Percentiles rank a stretch among this genome's conserved stretches.
phyloP scores from a whole-genome alignment of 371 early-diverging fungal species.

The Nematocida parisii region DNA sequence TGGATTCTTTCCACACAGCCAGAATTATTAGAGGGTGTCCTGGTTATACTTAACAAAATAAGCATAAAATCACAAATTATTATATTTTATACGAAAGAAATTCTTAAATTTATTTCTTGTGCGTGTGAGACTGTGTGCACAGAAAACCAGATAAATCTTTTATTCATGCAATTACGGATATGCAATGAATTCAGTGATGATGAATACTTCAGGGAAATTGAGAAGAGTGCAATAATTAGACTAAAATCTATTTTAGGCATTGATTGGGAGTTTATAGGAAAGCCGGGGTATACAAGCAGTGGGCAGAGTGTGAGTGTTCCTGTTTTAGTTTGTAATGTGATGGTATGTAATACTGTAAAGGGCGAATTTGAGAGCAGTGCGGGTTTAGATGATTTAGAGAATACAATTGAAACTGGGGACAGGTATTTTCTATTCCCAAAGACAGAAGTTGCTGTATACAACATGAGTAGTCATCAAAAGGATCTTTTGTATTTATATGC shows the following conservation, averaged over 20 bases:
- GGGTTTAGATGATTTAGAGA: conserved; percentile 18
- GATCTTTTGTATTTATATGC: conserved; percentile 24
- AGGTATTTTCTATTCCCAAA: conserved; percentile 47
- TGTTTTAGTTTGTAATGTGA: conserved; percentile 11
- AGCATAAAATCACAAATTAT: not conserved
- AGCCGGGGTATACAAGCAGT: not conserved
- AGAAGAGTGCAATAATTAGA: not conserved
- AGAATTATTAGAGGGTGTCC: conserved; percentile 7
- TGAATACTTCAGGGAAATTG: not conserved
- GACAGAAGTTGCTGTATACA: not conserved
- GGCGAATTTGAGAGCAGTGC: not conserved
- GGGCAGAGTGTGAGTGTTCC: conserved; percentile 8
- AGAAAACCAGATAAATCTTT: conserved; percentile 10
- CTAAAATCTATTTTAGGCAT: conserved; percentile 20
- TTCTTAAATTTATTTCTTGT: not conserved
- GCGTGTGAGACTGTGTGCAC: not conserved
- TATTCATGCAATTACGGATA: conserved; percentile 23
- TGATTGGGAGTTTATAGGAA: conserved; percentile 29
- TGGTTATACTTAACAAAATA: conserved; percentile 4
- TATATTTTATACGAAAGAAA: conserved; percentile 9
- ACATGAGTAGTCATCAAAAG: not conserved
- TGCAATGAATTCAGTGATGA: conserved; percentile 5
- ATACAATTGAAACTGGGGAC: conserved; percentile 7
- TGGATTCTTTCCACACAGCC: not conserved
- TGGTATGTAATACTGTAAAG: too few species aligned